Percentiles rank a stretch among this genome's conserved stretches.
Evolutionary conservation across 2,329 filamentous ascomycete species (phyloP).

Genomic region (Colletotrichum abscissum): DNA sequence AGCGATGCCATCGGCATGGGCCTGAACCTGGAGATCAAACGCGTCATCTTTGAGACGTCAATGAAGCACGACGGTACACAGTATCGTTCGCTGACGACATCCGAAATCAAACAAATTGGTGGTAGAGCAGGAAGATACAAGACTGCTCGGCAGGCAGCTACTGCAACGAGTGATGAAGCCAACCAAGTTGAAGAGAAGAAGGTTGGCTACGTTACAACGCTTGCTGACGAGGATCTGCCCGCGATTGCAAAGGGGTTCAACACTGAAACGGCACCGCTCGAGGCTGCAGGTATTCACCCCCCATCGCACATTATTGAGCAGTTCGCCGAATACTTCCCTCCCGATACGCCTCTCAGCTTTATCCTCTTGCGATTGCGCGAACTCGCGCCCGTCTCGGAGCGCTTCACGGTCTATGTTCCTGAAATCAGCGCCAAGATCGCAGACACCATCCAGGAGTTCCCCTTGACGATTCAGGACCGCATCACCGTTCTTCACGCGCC

Average conservation of each 20-base stretch:
- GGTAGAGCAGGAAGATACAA: conserved; percentile 91
- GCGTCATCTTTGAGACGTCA: conserved; percentile 86
- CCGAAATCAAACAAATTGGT: conserved; percentile 94
- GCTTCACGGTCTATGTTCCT: conserved; percentile 74
- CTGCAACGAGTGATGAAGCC: conserved; percentile 28
- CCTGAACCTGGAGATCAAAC: conserved; percentile 90
- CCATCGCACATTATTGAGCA: conserved; percentile 77
- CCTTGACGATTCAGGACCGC: conserved; percentile 78
- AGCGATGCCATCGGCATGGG: conserved; percentile 99
- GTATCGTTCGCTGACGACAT: conserved; percentile 70
- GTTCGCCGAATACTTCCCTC: conserved; percentile 85
- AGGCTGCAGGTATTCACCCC: conserved; percentile 79
- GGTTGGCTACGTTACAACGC: conserved; percentile 81
- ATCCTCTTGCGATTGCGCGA: conserved; percentile 81
- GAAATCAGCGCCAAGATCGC: conserved; percentile 73
- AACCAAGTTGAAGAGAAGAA: conserved; percentile 47
- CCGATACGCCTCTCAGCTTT: conserved; percentile 83
- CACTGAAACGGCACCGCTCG: conserved; percentile 72
- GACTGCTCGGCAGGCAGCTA: conserved; percentile 69
- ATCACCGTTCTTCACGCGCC: conserved; percentile 82
- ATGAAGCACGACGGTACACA: conserved; percentile 76
- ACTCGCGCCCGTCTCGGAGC: conserved; percentile 69
- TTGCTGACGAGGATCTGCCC: conserved; percentile 76
- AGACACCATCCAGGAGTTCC: conserved; percentile 78
- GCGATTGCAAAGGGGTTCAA: conserved; percentile 72